Evolutionary conservation across 1,284 basidiomycete genomes (phyloP), one percentile per base, ranked within the genome.

Genomic region (Boletellus dicymbophilus): DNA sequence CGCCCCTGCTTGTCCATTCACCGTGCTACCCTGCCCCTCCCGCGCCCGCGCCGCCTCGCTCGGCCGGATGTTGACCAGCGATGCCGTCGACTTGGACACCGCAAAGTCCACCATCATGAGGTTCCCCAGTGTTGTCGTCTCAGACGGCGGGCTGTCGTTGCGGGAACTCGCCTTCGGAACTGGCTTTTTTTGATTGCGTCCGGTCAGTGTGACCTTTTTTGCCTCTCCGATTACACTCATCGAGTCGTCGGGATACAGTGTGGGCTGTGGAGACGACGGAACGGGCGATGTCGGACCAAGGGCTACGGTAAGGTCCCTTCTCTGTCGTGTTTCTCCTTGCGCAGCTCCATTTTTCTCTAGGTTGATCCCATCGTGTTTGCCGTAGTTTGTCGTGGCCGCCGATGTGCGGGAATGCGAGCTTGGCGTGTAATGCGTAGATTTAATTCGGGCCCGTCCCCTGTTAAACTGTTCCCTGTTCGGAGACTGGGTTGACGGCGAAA

Each of bases 211-310:
- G 3, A 65, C 46, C 39, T 63, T 66, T 41, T 58, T 70, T 7
- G 53, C 72, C 39, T 73, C 71, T 16, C 75, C 77, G 7, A 79
- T 74, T 26, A 87, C 73, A 50, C 82, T 85, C 63, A 85, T 70
- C 11, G 84, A 87, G 66, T 88, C 85, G 51, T 88, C 86, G 6
- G 85, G 85, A 59, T 82, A 85, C 49, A 87, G 59, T 8, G 84
- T 85, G 16, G 77, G 77, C 56, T 79, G 80, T 26, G 81, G 84
- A 15, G 74, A 78, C 25, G 73, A 58, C 40, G 70, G 68, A 39
- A 65, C 59, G 18, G 74, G 74, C 20, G 80, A 75, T 13, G 63
- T 54, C 21, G 85, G 63, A 12, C 82, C 82, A n/a, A 82, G 69
- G 0, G 78, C 82, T 45, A 73, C 73, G 3, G 79, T 73, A 49